Base-by-base conservation (phyloP, 2,329 filamentous ascomycete genomes). In the Monosporascus ibericus region DNA sequence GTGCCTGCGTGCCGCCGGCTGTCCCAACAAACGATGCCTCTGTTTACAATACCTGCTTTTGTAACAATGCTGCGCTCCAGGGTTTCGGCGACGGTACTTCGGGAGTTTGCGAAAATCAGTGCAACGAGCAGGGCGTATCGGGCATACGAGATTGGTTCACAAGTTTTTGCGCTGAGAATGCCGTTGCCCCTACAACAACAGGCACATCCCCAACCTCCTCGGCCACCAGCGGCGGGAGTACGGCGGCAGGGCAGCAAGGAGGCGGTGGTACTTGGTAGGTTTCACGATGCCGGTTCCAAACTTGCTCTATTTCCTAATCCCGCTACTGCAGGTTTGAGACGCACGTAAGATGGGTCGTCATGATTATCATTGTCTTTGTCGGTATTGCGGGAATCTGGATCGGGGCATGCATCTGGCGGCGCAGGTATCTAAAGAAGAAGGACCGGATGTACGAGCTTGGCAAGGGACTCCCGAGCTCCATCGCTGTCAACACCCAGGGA, bases 341-440 rank as follows among this genome's bases (percentile, higher is more conserved):
- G 27, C 88, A 92, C 68, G 90, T 82, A 75, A 79, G 84, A 73
- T 95, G 89, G 89, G 81, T 95, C 46, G 77, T 92, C 56, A 90
- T 94, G 78, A 76, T 94, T 50, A 84, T 90, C 58, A 74, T 92
- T 56, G 77, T 95, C 27, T 78, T 86, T 44, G 74, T 92, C 54
- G 85, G 76, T 50, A 87, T 95, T 55, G 72, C 78, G 15, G 75
- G 76, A 52, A 80, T 90, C 62, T 87, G 86, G 76, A 71, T 86
- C 39, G 76, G 81, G 18, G 86, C 85, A 39, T 82, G 85, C 63
- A 80, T 87, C 68, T 82, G 89, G 72, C 87, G 89, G 59, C 83
- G 84, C 52, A 85, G 86, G 59, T 87, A 92, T 69, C 75, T 90
- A 58, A 82, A 82, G 58, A 87, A 84, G 71, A 84, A 78, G 70